Evolutionary conservation across 225 moss, liverwort and hornwort genomes (phyloP), one percentile per base, ranked within the genome.

Genomic region (Takakia lepidozioides): DNA sequence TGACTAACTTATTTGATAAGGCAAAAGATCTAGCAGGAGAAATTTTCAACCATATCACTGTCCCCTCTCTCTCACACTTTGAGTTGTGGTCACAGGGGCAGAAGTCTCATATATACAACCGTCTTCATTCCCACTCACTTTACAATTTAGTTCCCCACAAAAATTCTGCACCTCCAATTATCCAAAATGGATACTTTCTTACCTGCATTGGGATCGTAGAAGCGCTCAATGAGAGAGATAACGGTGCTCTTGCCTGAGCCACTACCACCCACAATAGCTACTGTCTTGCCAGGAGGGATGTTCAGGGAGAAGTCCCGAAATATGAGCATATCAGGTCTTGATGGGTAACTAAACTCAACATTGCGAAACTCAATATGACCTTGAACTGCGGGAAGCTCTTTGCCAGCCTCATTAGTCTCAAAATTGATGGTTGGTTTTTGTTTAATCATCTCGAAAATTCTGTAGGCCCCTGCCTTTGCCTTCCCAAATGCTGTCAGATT

Each of bases 241-340:
- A 74, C 69, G 1, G 74, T 74, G 30, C 68, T 69, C 44, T 74
- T 74, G 17, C 74, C 74, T 1, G 59, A 64, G 11, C 74, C 74
- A 38, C 68, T 68, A 45, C 30, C 69, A 18, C 74, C 74, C 2
- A 74, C 74, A 49, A 74, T 74, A 20, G 74, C 74, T 5, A 69
- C 74, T 0, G 68, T 61, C 57, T 74, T 69, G 10, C 74, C 74
- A 10, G 69, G 23, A 5, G 60, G 56, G 10, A 74, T 69, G n/a
- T 26, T 43, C 19, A 74, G 38, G 23, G 59, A 64, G 38, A 74
- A 74, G 43, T 61, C 21, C 37, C 27, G 10, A 56, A 74, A 74
- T 38, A 74, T 26, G 10, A 22, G 10, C 15, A 65, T 27, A 39
- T 69, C 74, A 6, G 59, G 55, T 22, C 74, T 44, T 2, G 74